Evolutionary conservation across 2,329 filamentous ascomycete species (phyloP).

Genomic region (Cucurbitaria berberidis): DNA sequence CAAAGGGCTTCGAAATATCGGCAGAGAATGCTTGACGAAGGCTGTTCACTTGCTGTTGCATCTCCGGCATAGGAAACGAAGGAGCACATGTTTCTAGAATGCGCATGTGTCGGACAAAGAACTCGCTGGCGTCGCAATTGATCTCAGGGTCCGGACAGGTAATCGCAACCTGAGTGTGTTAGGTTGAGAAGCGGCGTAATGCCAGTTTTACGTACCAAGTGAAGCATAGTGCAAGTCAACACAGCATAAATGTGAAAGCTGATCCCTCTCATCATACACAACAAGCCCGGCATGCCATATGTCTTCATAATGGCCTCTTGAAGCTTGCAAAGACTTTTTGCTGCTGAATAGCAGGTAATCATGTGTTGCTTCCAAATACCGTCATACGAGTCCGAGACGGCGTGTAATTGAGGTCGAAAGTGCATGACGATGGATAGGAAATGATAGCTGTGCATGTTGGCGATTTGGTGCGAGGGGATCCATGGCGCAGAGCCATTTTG

Average conservation of each 20-base stretch:
- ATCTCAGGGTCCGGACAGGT: constrained; percentile 91
- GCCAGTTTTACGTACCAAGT: constrained; percentile 71
- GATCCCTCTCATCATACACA: constrained; percentile 92
- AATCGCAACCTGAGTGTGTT: constrained; percentile 74
- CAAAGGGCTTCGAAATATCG: constrained; percentile 82
- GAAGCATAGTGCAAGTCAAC: constrained; percentile 88
- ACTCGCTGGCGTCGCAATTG: constrained; percentile 82
- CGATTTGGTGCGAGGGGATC: constrained; percentile 85
- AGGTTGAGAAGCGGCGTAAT: constrained; percentile 5
- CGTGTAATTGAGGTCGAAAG: constrained; percentile 79
- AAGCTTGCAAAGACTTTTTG: constrained; percentile 82
- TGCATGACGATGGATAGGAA: constrained; percentile 85
- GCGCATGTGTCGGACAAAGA: constrained; percentile 92
- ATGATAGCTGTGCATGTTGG: constrained; percentile 89
- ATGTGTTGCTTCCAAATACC: constrained; percentile 88
- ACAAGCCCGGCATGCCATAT: constrained; percentile 78
- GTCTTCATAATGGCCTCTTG: constrained; percentile 81
- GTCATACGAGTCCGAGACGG: constrained; percentile 77
- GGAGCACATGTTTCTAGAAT: constrained; percentile 84
- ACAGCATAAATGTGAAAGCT: constrained; percentile 96
- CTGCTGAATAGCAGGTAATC: constrained; percentile 81
- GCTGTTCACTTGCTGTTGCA: constrained; percentile 87
- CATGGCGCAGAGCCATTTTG: constrained; percentile 80
- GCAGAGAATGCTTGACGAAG: constrained; percentile 91
- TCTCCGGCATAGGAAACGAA: constrained; percentile 86